phyloP scores from a whole-genome alignment of 116 monocot genomes.

The Iris pallida region DNA sequence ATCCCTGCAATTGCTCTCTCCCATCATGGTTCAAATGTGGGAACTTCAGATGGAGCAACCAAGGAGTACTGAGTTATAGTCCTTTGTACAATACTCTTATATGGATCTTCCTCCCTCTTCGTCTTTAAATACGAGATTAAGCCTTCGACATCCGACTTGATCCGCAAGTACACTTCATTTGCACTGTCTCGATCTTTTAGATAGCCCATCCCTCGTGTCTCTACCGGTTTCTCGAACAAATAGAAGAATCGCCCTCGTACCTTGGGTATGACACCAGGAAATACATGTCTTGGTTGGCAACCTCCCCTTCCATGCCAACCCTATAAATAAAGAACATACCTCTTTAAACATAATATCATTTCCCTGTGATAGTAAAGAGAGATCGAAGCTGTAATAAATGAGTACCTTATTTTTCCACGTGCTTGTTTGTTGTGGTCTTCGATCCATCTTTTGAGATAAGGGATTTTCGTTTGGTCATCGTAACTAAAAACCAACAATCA shows the following conservation, averaged over 20 bases:
- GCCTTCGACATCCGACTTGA: too few relatives aligned
- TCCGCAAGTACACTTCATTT: too few relatives aligned
- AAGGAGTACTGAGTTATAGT: constrained; percentile 45
- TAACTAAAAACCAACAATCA: constrained; percentile 58
- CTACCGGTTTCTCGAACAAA: constrained; percentile 77
- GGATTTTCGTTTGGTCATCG: constrained; percentile 38
- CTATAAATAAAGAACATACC: constrained; percentile 25
- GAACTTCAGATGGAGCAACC: constrained; percentile 35
- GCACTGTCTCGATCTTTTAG: too few relatives aligned
- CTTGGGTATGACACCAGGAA: constrained; percentile 63
- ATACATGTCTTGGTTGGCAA: constrained; percentile 50
- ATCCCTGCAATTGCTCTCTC: too few relatives aligned
- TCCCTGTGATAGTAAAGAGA: too few relatives aligned
- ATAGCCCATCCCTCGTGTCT: too few relatives aligned
- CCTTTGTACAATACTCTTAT: constrained; percentile 52
- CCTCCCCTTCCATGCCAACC: constrained; percentile 34
- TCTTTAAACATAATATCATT: not conserved
- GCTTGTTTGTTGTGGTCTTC: constrained; percentile 20
- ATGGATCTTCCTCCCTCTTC: constrained; percentile 85
- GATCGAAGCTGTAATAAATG: not conserved
- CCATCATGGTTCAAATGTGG: constrained; percentile 76
- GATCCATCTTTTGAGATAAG: constrained; percentile 30
- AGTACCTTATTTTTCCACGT: constrained; percentile 21
- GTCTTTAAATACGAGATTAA: constrained; percentile 61
- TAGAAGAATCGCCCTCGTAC: constrained; percentile 81